phyloP scores from a whole-genome alignment of 257 asterid species.

The Gardenia jasminoides region DNA sequence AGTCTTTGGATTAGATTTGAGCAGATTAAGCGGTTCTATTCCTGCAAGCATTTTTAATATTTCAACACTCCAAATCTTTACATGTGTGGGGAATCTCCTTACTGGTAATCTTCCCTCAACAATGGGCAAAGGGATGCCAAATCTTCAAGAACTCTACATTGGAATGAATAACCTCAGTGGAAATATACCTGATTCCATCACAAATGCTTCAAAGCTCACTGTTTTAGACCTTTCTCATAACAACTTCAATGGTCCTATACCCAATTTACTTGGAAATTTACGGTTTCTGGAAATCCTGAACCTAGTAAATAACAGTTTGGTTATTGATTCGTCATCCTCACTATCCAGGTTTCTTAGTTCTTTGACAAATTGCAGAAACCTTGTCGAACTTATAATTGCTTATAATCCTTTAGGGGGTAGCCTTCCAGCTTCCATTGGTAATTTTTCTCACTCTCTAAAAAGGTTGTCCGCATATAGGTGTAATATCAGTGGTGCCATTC shows the following conservation, averaged over 20 bases:
- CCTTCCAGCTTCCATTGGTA: conserved; percentile 3
- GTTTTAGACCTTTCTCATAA: not conserved
- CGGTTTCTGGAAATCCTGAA: not conserved
- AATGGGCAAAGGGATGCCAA: not conserved
- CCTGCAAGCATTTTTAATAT: conserved; percentile 36
- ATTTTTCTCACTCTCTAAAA: conserved; percentile 3
- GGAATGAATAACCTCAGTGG: not conserved
- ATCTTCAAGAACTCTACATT: not conserved
- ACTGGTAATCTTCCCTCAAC: conserved; percentile 15
- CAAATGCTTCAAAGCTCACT: conserved; percentile 26
- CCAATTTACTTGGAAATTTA: conserved; percentile 24
- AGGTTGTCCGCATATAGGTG: not conserved
- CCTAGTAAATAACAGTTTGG: conserved; percentile 11
- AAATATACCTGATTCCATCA: conserved; percentile 25
- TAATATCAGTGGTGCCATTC: not conserved
- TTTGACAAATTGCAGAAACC: conserved; percentile 5
- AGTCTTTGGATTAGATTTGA: not conserved
- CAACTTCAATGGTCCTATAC: conserved; percentile 23
- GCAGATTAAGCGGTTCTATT: conserved; percentile 16
- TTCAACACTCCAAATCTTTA: conserved; percentile 20
- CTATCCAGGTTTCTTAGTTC: not conserved
- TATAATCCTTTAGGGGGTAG: not conserved
- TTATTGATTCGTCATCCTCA: not conserved
- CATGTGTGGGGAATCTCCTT: not conserved
- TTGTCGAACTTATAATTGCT: not conserved